Conservation (phyloP, 768 basidiomycete genomes). For the Epithele typhae region DNA sequence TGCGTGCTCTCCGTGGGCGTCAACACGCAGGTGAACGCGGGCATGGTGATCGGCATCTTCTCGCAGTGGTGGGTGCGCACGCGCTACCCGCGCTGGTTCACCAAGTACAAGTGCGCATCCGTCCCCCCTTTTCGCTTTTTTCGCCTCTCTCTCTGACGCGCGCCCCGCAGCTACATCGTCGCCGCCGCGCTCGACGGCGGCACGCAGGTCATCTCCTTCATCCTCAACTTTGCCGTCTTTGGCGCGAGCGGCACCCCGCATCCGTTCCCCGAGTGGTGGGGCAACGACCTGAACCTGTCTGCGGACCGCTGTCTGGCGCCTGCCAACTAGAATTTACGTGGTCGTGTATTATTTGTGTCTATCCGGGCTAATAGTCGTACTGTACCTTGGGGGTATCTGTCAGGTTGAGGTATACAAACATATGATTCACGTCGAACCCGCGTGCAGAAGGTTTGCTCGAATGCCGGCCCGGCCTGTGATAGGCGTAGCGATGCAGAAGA, state of each 20-base stretch:
- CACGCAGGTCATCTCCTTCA: slow-evolving; percentile 33
- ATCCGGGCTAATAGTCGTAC: too few relatives aligned
- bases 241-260: slow-evolving; percentile 25
- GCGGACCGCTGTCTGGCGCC: slow-evolving; percentile 23
- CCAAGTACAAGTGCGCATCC: slow-evolving; percentile 28
- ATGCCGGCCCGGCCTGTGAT: too few relatives aligned
- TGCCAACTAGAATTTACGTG: too few relatives aligned
- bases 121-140: background rate
- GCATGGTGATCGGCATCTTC: slow-evolving; percentile 41
- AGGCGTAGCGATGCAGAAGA: too few relatives aligned
- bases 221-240: slow-evolving; percentile 30
- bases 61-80: slow-evolving; percentile 42
- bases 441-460: too few relatives aligned
- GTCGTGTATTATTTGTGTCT: too few relatives aligned
- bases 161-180: slow-evolving; percentile 31
- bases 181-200: slow-evolving; percentile 36
- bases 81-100: slow-evolving; percentile 36
- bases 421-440: too few relatives aligned
- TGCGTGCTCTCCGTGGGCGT: slow-evolving; percentile 52
- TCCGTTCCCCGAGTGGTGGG: slow-evolving; percentile 25
- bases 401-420: too few relatives aligned
- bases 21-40: slow-evolving; percentile 46
- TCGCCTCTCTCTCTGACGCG: background rate
- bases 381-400: too few relatives aligned
- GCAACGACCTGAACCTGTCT: slow-evolving; percentile 22